These are phyloP conservation scores for Astrocystis sublimbata DNA, from an alignment of 495 filamentous ascomycete species.

Conservation along the genomic window DNA sequence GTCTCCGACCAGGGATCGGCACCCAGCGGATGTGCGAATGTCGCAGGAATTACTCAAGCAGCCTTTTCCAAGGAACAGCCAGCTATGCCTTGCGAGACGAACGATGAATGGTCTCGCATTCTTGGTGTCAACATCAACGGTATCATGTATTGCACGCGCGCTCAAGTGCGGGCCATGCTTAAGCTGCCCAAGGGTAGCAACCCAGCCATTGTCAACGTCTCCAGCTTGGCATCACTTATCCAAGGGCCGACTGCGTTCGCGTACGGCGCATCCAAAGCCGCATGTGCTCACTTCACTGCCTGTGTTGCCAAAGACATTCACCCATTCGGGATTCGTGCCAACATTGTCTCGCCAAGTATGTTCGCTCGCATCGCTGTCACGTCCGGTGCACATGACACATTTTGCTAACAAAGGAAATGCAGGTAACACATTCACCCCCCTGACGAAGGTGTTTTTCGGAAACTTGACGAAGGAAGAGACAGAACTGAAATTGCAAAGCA, in stretches of 20 bases:
- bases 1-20: constrained; percentile 4
- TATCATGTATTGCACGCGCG: neutral
- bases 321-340: neutral
- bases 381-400: neutral
- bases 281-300: neutral
- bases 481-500: neutral
- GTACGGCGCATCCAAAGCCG: neutral
- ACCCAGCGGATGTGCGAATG: neutral
- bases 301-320: neutral
- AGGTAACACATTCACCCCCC: neutral
- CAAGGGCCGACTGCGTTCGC: neutral
- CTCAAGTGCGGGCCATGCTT: neutral
- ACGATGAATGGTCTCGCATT: neutral
- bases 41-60: neutral
- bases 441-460: neutral
- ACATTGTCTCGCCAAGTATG: neutral
- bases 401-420: neutral
- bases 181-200: neutral
- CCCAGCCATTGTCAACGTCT: neutral
- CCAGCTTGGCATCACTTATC: neutral
- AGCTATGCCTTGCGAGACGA: neutral
- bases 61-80: neutral
- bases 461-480: neutral
- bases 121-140: neutral
- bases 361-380: neutral